A percentile compares a stretch with the other conserved stretches of the same genome.
Evolutionary conservation across 805 yeast species (phyloP).

Genomic region (Kodamaea nitidulidarum): DNA sequence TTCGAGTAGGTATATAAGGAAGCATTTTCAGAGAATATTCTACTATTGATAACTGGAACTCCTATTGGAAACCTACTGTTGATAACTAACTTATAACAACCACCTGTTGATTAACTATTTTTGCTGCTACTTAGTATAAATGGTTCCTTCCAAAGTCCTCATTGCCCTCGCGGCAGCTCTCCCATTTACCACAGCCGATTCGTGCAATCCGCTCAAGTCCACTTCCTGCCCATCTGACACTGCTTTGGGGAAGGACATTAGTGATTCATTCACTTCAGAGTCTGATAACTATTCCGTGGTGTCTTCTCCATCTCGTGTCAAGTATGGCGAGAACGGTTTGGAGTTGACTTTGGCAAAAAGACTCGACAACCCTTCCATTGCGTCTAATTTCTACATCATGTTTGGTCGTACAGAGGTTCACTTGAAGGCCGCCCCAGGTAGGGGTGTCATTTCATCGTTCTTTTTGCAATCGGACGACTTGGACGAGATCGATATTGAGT

Average conservation of each 20-base stretch:
- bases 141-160: constrained; percentile 7
- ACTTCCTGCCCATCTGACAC: constrained; percentile 35
- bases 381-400: constrained; percentile 80
- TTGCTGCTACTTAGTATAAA: no score
- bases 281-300: constrained; percentile 41
- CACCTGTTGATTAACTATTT: no score
- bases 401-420: constrained; percentile 78
- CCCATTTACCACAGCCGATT: constrained; percentile 9
- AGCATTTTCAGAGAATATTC: no score
- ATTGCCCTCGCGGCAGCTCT: constrained; percentile 7
- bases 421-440: constrained; percentile 69
- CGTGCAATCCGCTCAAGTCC: constrained; percentile 25
- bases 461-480: constrained; percentile 78
- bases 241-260: constrained; percentile 58
- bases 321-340: constrained; percentile 45
- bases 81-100: no score
- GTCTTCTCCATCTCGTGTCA: constrained; percentile 33
- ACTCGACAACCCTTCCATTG: constrained; percentile 74
- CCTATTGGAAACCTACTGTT: no score
- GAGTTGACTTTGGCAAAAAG: constrained; percentile 54
- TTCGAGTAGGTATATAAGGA: no score
- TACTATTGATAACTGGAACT: no score
- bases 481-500: constrained; percentile 87
- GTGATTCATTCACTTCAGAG: constrained; percentile 48
- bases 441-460: constrained; percentile 76